Base-by-base conservation (phyloP, 1,284 basidiomycete genomes). In the Volvariella surrecta region DNA sequence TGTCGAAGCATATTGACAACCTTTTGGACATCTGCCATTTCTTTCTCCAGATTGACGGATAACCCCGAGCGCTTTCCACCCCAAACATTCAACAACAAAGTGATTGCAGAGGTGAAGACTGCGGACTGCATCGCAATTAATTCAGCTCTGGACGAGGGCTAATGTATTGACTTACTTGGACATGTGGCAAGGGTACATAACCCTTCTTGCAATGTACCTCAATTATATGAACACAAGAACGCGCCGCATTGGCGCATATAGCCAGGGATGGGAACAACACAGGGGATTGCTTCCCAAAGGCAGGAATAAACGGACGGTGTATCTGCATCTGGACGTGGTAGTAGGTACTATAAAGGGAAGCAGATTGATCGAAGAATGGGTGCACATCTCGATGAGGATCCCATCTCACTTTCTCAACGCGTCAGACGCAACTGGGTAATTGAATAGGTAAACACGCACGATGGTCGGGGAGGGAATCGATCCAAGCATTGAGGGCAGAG, bases 61-160 rank as follows among this genome's bases (percentile, higher is more conserved):
- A 75, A 74, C 9, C 75, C 69, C 43, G 73, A 70, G 43, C 73
- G 70, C 53, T 73, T 75, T 9, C 75, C 74, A 15, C 77, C 74
- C 73, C 84, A 88, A 21, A 86, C 73, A 50, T 78, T 82, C 46
- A 90, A 67, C 31, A 89, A 60, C 3, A 89, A 68, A 9, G 89
- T 76, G 32, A 85, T 71, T 0, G 72, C 78, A 2, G 63, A 54
- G 4, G 59, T 54, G 39, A 63, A 63, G 10, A 56, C 53, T 4
- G 58, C 48, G 40, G 58, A 59, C 63, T n/a, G 57, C 53, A 4
- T 57, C 48, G 40, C 58, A 59, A 61, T 65, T 41, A 13, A 34
- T 11, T 16, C 10, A 15, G 2, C 7, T 18, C 38, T 38, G 18
- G 15, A 18, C 38, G 40, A 24, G 4, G 4, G 11, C 15, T 16